These are phyloP conservation scores for Pseudocercospora pini-densiflorae DNA, from an alignment of 2,329 filamentous ascomycete species.

Conservation along the genomic window DNA sequence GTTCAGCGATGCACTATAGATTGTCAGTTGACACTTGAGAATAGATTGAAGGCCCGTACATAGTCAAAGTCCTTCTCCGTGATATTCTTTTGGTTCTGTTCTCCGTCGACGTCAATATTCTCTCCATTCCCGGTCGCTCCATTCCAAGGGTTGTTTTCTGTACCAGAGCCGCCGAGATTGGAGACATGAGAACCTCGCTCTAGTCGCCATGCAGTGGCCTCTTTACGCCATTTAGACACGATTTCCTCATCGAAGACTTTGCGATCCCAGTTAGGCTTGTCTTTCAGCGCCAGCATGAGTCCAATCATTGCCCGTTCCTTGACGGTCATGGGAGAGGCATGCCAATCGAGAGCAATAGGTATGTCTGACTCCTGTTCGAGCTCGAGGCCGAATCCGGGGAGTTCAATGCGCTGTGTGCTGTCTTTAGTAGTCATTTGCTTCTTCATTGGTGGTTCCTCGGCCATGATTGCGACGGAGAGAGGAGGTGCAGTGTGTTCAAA, in stretches of 20 bases:
- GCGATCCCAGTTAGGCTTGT: neutral
- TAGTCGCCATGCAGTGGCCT: neutral
- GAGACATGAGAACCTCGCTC: neutral
- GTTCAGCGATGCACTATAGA: conserved; percentile 27
- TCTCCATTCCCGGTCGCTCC: neutral
- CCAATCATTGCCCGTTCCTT: neutral
- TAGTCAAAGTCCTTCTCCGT: neutral
- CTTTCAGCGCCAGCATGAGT: neutral
- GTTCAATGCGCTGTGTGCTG: neutral
- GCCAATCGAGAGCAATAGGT: neutral
- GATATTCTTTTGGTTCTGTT: neutral
- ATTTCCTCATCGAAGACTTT: neutral
- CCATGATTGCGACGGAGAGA: neutral
- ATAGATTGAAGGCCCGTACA: neutral
- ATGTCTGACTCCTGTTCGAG: neutral
- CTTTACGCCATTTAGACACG: neutral
- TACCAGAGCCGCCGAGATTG: neutral
- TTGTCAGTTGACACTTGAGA: neutral
- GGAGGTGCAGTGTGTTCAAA: no score
- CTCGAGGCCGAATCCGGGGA: neutral
- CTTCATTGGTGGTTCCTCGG: neutral
- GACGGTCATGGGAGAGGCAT: neutral
- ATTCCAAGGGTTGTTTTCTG: neutral
- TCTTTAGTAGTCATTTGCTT: neutral
- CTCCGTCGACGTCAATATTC: neutral